These are phyloP conservation scores for Nannizzia gypsea DNA, from an alignment of 2,329 filamentous ascomycete genomes.

Conservation along the genomic window DNA sequence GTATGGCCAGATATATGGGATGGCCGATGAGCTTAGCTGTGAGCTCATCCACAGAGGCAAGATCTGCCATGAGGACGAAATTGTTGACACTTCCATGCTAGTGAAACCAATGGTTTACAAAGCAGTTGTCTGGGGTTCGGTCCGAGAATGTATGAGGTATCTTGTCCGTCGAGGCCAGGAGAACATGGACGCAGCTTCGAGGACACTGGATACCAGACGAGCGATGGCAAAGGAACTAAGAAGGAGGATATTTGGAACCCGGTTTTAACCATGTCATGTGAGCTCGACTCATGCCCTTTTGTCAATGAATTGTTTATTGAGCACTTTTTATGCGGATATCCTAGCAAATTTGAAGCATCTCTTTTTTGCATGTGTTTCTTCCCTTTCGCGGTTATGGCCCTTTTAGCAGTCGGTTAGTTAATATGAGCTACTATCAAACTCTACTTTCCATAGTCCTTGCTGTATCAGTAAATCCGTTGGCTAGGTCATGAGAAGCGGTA, in stretches of 20 bases:
- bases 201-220: slow-evolving; percentile 40
- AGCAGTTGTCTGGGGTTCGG: slow-evolving; percentile 44
- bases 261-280: not conserved
- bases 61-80: slow-evolving; percentile 9
- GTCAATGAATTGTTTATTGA: not conserved
- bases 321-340: not conserved
- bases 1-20: slow-evolving; percentile 47
- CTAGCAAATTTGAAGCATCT: not conserved
- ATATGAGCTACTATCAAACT: not conserved
- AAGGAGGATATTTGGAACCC: slow-evolving; percentile 21
- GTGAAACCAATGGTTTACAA: slow-evolving; percentile 42
- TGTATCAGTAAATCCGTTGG: too few species aligned
- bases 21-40: slow-evolving; percentile 49
- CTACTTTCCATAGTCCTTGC: not conserved
- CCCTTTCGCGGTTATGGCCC: not conserved
- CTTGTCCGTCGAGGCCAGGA: slow-evolving; percentile 44
- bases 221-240: slow-evolving; percentile 43
- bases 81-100: slow-evolving; percentile 16
- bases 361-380: not conserved
- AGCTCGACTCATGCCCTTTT: not conserved
- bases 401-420: not conserved
- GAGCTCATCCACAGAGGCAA: slow-evolving; percentile 29
- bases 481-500: too few species aligned
- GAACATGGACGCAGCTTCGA: slow-evolving; percentile 44
- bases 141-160: slow-evolving; percentile 68